A percentile compares a stretch with the other conserved stretches of the same genome.
Conservation (phyloP, 177 flowering plant species). For the Vitis hybrid region DNA sequence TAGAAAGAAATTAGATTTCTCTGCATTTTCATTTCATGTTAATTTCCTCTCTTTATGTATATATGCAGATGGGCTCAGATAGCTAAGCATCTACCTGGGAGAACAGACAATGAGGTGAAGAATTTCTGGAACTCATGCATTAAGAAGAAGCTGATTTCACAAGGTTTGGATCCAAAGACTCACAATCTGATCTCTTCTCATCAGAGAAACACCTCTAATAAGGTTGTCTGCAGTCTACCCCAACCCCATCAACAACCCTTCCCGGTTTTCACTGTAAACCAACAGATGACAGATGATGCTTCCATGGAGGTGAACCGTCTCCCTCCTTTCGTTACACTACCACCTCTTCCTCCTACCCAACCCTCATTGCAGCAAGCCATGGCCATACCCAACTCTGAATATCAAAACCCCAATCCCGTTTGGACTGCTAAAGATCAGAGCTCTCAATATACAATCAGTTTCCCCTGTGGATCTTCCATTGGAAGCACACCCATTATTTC, state of each 20-base stretch:
- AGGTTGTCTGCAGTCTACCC: constrained; percentile 15
- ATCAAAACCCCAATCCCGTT: constrained; percentile 18
- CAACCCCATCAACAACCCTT: constrained; percentile 25
- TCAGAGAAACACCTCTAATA: constrained; percentile 12
- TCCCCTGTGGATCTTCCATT: constrained; percentile 2
- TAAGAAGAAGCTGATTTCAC: constrained; percentile 59
- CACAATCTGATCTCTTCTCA: constrained; percentile 45
- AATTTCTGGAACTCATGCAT: constrained; percentile 72
- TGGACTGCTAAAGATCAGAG: too few relatives aligned
- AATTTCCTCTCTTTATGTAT: not conserved
- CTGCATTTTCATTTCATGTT: not conserved
- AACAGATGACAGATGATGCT: not conserved
- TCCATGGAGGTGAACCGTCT: not conserved
- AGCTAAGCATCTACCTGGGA: constrained; percentile 64
- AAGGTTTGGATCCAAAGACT: constrained; percentile 63
- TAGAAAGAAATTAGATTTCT: too few relatives aligned
- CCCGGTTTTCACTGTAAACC: constrained; percentile 17
- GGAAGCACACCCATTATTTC: constrained; percentile 12
- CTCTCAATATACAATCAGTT: not conserved
- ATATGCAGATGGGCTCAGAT: constrained; percentile 58
- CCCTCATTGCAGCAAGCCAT: too few relatives aligned
- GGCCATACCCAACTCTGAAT: too few relatives aligned
- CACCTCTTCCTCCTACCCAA: constrained; percentile 4
- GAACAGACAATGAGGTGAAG: constrained; percentile 73
- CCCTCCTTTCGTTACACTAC: constrained; percentile 8